Percentiles rank a stretch among this genome's conserved stretches.
Evolutionary conservation across 2,329 filamentous ascomycete genomes (phyloP).

Genomic region (Aspergillus alliaceus): DNA sequence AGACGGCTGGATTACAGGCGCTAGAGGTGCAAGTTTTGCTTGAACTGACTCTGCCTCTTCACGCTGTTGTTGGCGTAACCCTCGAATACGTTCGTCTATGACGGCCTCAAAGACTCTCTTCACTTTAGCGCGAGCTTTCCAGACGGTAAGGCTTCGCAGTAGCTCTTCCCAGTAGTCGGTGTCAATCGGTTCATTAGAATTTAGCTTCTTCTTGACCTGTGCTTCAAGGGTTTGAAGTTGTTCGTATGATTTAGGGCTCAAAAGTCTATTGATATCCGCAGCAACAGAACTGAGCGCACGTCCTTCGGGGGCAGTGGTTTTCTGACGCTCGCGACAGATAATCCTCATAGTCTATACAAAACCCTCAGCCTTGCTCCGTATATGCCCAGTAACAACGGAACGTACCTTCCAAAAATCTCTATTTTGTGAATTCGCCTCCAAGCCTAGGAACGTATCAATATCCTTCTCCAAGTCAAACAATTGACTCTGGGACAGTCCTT

Average conservation of each 20-base stretch:
- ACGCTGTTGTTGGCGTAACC: conserved; percentile 66
- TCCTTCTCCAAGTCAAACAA: conserved; percentile 77
- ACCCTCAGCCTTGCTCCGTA: conserved; percentile 6
- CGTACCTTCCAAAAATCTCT: conserved; percentile 79
- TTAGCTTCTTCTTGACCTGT: conserved; percentile 82
- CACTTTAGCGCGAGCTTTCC: conserved; percentile 87
- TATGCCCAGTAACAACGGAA: not conserved
- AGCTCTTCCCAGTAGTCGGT: conserved; percentile 98
- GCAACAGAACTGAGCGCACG: conserved; percentile 80
- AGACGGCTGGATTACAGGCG: conserved; percentile 35
- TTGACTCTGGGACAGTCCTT: conserved; percentile 66
- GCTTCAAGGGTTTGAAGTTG: conserved; percentile 83
- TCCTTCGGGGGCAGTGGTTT: conserved; percentile 65
- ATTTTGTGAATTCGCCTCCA: conserved; percentile 78
- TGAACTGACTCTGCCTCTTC: conserved; percentile 62
- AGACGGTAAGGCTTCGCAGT: conserved; percentile 77
- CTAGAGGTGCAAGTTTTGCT: conserved; percentile 53
- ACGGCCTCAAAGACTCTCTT: conserved; percentile 76
- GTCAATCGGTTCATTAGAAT: conserved; percentile 88
- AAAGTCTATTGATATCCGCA: conserved; percentile 81
- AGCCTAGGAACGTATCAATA: conserved; percentile 73
- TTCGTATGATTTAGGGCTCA: conserved; percentile 80
- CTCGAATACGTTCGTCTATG: conserved; percentile 65
- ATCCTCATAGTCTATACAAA: conserved; percentile 68
- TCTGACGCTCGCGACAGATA: conserved; percentile 76